Conservation (phyloP, 1,284 basidiomycete species). For the Cryptococcus floricola region DNA sequence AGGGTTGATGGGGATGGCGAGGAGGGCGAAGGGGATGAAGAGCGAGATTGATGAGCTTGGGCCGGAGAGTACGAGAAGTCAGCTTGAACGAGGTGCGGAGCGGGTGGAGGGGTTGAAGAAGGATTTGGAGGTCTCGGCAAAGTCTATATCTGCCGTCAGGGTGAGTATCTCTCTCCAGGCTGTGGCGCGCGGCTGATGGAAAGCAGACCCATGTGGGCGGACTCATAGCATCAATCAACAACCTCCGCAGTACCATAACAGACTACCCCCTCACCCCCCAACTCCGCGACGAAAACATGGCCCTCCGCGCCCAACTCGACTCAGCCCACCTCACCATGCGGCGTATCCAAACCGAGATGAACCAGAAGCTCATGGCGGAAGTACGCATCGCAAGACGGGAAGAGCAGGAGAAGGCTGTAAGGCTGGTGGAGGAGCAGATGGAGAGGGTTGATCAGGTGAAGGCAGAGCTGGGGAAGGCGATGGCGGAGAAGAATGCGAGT, state of each 20-base stretch:
- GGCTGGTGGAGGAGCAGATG: too few species aligned
- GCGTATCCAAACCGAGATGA: too few species aligned
- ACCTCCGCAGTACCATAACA: slow-evolving; percentile 16
- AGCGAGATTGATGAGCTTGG: slow-evolving; percentile 22
- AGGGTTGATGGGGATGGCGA: slow-evolving; percentile 29
- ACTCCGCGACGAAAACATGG: slow-evolving; percentile 6
- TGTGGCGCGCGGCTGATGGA: not conserved
- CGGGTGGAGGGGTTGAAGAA: slow-evolving; percentile 17
- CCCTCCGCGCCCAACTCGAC: too few species aligned
- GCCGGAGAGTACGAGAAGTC: slow-evolving; percentile 20
- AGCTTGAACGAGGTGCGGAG: slow-evolving; percentile 20
- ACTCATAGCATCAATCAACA: slow-evolving; percentile 26
- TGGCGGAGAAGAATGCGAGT: slow-evolving; percentile 12
- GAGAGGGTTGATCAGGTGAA: slow-evolving; percentile 12
- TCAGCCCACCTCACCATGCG: too few species aligned
- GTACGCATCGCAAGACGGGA: slow-evolving; percentile 9
- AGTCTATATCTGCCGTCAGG: slow-evolving; percentile 28
- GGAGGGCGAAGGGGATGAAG: slow-evolving; percentile 24
- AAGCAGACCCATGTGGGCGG: slow-evolving; percentile 29
- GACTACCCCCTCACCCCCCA: slow-evolving; percentile 22
- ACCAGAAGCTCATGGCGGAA: not conserved
- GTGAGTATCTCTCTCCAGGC: slow-evolving; percentile 16
- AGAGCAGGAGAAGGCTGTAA: slow-evolving; percentile 11
- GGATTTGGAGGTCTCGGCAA: slow-evolving; percentile 18
- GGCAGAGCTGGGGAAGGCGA: slow-evolving; percentile 24